Evolutionary conservation across 1,284 basidiomycete species (phyloP).

Genomic region (Rhodotorula sp.): DNA sequence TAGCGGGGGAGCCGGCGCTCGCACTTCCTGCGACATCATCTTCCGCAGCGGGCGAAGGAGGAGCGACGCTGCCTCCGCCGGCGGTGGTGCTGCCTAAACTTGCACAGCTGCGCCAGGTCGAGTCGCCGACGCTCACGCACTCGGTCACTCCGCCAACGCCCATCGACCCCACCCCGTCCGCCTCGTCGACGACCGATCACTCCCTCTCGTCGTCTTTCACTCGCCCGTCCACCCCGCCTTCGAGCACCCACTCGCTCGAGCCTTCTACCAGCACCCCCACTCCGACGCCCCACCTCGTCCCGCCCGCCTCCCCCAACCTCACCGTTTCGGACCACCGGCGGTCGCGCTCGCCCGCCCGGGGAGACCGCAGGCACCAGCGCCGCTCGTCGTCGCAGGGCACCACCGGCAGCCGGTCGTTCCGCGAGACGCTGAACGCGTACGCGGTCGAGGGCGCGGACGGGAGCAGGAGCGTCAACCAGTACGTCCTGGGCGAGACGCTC

Average conservation of each 20-base stretch:
- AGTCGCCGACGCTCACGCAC: not conserved
- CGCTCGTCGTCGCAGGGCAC: conserved; percentile 28
- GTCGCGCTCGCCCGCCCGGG: not conserved
- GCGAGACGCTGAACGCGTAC: conserved; percentile 47
- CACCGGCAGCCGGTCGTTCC: conserved; percentile 25
- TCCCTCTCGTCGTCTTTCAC: conserved; percentile 1
- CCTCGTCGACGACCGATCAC: not conserved
- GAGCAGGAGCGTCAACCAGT: conserved; percentile 45
- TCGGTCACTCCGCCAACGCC: conserved; percentile 3
- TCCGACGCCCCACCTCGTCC: conserved; percentile 13
- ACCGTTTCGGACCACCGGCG: conserved; percentile 2
- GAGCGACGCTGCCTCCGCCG: not conserved
- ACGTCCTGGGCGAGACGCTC: conserved; percentile 36
- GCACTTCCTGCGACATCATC: not conserved
- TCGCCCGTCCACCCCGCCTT: not conserved
- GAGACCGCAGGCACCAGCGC: conserved; percentile 19
- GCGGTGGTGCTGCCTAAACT: not conserved
- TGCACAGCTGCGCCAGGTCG: conserved; percentile 5
- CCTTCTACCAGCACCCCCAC: not conserved
- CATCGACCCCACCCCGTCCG: not conserved
- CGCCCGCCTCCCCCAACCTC: not conserved
- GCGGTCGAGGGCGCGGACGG: conserved; percentile 40
- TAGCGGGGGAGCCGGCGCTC: not conserved
- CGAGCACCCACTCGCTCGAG: not conserved
- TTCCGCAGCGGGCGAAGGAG: not conserved